Base-by-base conservation (phyloP, 257 asterid genomes). In the Verbascum thapsus region DNA sequence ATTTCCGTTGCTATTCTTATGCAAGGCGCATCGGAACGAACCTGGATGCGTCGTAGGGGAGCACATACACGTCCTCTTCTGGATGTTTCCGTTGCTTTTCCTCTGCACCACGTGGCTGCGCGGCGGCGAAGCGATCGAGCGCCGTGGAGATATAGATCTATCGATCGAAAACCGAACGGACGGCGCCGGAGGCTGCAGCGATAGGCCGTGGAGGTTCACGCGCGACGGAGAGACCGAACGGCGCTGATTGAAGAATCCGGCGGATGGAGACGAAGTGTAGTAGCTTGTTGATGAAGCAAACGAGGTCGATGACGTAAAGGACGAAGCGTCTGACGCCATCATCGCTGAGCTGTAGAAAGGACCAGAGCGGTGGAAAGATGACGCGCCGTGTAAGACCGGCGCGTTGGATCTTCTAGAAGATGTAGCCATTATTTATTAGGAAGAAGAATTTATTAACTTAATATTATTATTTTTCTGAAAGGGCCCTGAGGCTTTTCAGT, bases 41-140 rank as follows among this genome's bases (percentile, higher is more conserved):
- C 98, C 98, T 6, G 95, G 92, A 74, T 91, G 98, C 32, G 82
- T 66, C 43, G 98, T 82, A 0, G 98, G 98, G 12, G 98, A 88
- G 69, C 98, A 91, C 75, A 88, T n/a, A 61, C 98, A 91, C 53
- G 95, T 84, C 75, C 85, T 76, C 82, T 88, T 90, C 72, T 49
- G 81, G 15, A 55, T 67, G 26, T 52, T 65, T 18, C 81, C 78
- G 43, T 59, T 50, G 23, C 38, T 60, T n/a, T n/a, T n/a, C 76
- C 84, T 78, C 41, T 83, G 88, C 12, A 88, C 81, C 30, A 85
- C 90, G 80, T 76, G 92, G 41, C 32, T 26, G 5, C 32, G 32
- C 32, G 32, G 32, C 32, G 32, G 3, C 32, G 32, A 26, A 2
- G 85, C 78, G 26, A 88, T 66, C 0, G 96, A 76, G 1, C 94